Evolutionary conservation across 2,329 filamentous ascomycete species (phyloP).

Genomic region (Monilinia polystroma): DNA sequence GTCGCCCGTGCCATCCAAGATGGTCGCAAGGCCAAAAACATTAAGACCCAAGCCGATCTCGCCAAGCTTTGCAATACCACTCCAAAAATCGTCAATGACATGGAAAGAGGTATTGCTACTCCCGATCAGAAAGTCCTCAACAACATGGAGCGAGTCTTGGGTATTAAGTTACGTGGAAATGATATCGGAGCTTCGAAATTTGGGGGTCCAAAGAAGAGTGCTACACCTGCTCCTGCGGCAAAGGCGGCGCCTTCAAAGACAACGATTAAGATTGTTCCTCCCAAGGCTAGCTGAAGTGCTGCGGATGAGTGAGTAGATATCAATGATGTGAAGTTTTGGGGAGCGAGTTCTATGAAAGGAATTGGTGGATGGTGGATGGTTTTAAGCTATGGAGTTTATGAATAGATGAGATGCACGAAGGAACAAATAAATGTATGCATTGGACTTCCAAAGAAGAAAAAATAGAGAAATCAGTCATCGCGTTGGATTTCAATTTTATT

Average conservation of each 20-base stretch:
- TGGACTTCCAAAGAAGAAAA: neutral
- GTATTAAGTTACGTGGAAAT: constrained; percentile 80
- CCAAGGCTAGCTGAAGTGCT: neutral
- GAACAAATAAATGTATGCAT: neutral
- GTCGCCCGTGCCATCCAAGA: constrained; percentile 82
- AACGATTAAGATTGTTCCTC: constrained; percentile 15
- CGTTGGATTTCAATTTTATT: constrained; percentile 9
- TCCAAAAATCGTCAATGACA: constrained; percentile 73
- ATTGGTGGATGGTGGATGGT: neutral
- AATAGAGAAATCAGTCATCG: neutral
- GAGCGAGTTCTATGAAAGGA: neutral
- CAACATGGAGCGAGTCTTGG: constrained; percentile 79
- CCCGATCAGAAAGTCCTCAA: constrained; percentile 82
- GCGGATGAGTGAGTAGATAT: neutral
- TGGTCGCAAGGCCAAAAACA: constrained; percentile 76
- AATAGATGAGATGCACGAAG: constrained; percentile 1
- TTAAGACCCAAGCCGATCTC: constrained; percentile 86
- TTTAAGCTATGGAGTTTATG: constrained; percentile 14
- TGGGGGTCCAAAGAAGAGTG: constrained; percentile 47
- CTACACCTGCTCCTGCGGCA: constrained; percentile 3
- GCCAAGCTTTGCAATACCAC: constrained; percentile 90
- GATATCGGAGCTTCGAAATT: constrained; percentile 86
- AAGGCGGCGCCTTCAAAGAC: constrained; percentile 28
- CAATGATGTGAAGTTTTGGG: neutral
- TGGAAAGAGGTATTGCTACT: constrained; percentile 75